Base-by-base conservation (phyloP, 805 yeast species). In the Candida corydali region DNA sequence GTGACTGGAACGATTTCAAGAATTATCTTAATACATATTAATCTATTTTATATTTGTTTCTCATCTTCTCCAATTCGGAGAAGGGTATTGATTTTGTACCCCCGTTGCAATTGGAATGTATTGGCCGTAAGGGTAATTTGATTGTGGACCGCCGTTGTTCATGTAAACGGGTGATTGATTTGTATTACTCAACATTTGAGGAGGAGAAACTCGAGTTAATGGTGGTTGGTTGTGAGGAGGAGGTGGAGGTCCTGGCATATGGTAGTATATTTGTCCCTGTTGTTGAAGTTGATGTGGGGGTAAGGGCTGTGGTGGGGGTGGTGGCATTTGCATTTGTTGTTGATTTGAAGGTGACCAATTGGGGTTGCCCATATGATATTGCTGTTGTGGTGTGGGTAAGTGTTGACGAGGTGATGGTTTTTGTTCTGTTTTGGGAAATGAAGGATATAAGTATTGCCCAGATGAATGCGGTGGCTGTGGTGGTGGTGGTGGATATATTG, bases 61-160 rank as follows among this genome's bases (percentile, higher is more conserved):
- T 26, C 34, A 55, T 38, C 58, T 41, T 42, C 58, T 46, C 61
- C 62, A 55, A 29, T 47, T 52, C 26, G 39, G 39, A 19, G 39
- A 36, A 7, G 36, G 19, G 10, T 29, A 36, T 14, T 29, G 29
- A 24, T 25, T 18, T 16, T 34, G 37, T 36, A 57, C 51, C 8
- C 59, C 61, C 7, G 63, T 63, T 17, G 54, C 63, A 38, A 60
- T 42, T 1, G 67, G 65, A 30, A 55, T 50, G 38, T 61, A 63
- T 36, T 56, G 65, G n/a, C 60, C 61, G 42, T 64, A 66, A 7
- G 61, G 52, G 39, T 61, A 64, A 7, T 17, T 65, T 12, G 65
- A 63, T 17, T 53, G 57, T 8, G 56, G n/a, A 61, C 67, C 8
- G 60, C 16, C 28, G 9, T 24, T 24, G 10, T 8, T 11, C n/a